A percentile compares a stretch with the other conserved stretches of the same genome.
phyloP scores from a whole-genome alignment of 495 filamentous ascomycete genomes.

The Astrothelium subdiscretum region DNA sequence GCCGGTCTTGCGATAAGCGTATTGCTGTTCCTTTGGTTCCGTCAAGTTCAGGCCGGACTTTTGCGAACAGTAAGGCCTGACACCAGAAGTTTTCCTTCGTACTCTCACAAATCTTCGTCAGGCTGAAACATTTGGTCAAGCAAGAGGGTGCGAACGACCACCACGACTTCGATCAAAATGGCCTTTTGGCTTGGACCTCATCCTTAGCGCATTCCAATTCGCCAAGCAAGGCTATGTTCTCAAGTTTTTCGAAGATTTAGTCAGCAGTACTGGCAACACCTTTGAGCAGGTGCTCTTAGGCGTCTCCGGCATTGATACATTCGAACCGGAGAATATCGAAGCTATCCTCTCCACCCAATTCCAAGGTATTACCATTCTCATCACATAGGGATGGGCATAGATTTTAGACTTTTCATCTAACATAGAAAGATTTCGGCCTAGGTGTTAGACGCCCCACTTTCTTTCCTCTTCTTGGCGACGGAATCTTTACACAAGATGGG shows the following conservation, averaged over 20 bases:
- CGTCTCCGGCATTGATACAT: slow-evolving; percentile 24
- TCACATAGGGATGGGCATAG: no score
- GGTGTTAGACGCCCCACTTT: not conserved
- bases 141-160: no score
- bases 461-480: slow-evolving; percentile 17
- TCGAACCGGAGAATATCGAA: slow-evolving; percentile 45
- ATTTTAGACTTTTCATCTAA: no score
- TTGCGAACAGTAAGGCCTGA: no score
- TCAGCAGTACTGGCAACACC: not conserved
- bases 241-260: not conserved
- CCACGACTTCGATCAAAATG: no score
- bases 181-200: not conserved
- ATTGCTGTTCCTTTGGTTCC: no score
- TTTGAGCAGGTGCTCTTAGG: not conserved
- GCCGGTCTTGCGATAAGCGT: no score
- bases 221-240: not conserved
- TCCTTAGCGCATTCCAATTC: not conserved
- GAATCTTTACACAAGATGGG: slow-evolving; percentile 63
- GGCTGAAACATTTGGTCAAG: no score
- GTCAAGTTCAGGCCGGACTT: no score
- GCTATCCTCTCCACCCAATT: slow-evolving; percentile 45
- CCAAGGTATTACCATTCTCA: slow-evolving; percentile 25
- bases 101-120: no score
- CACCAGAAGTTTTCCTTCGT: no score
- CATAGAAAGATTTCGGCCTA: not conserved